phyloP scores from a whole-genome alignment of 371 early-diverging fungal species.

The Polyrhizophydium stewartii region DNA sequence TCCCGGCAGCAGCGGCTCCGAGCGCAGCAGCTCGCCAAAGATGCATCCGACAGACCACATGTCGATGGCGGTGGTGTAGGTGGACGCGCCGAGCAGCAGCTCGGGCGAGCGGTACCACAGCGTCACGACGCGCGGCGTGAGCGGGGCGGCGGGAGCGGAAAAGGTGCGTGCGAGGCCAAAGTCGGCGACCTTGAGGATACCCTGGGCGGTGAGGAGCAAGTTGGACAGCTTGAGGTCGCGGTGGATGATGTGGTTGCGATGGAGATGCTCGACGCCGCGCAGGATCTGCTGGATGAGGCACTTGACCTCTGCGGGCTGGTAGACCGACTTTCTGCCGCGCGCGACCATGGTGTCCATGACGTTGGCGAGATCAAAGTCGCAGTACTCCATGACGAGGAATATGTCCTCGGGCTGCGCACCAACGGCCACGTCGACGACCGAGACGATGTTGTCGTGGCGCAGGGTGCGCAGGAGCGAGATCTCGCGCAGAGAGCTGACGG shows the following conservation, averaged over 20 bases:
- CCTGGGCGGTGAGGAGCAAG: constrained; percentile 64
- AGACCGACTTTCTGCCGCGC: constrained; percentile 6
- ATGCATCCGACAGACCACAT: constrained; percentile 90
- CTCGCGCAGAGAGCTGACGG: constrained; percentile 97
- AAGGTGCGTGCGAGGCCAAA: constrained; percentile 85
- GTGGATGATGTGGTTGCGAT: constrained; percentile 70
- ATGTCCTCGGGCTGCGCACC: constrained; percentile 23
- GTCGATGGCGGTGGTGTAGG: constrained; percentile 82
- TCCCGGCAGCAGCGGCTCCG: constrained; percentile 79
- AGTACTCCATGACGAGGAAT: constrained; percentile 31
- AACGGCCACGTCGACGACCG: constrained; percentile 84
- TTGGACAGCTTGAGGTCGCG: constrained; percentile 88
- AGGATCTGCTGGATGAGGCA: constrained; percentile 76
- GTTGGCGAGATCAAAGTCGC: constrained; percentile 29
- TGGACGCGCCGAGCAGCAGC: constrained; percentile 71
- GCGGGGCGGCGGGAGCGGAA: constrained; percentile 59
- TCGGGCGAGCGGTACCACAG: constrained; percentile 96
- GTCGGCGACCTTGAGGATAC: constrained; percentile 82
- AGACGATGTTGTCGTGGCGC: constrained; percentile 93
- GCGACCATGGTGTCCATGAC: constrained; percentile 30
- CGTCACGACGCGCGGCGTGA: constrained; percentile 94
- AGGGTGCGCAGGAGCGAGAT: constrained; percentile 95
- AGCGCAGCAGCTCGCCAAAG: constrained; percentile 72
- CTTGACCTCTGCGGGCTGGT: constrained; percentile 53
- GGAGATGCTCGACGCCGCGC: constrained; percentile 64